These are phyloP conservation scores for Rhodomyrtus psidioides DNA, from an alignment of 441 rosid species.

Conservation along the genomic window DNA sequence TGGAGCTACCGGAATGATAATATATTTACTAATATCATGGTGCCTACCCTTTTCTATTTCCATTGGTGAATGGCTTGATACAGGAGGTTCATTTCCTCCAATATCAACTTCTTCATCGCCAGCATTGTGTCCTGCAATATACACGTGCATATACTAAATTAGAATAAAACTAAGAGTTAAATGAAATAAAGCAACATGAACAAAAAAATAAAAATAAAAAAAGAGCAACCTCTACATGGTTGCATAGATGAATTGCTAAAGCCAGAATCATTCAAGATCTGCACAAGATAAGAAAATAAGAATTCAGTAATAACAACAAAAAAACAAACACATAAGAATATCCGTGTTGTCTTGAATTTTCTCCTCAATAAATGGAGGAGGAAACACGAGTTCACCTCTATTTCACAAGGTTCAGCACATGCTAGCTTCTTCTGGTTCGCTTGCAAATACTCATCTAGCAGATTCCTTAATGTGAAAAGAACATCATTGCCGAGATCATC, in stretches of 20 bases:
- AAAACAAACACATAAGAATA: neutral
- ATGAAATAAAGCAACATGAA: neutral
- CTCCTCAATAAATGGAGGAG: neutral
- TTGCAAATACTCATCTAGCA: conserved; percentile 42
- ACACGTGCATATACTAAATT: neutral
- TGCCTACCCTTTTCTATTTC: conserved; percentile 37
- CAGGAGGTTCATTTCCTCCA: conserved; percentile 64
- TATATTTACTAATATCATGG: conserved; percentile 15
- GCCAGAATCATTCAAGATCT: conserved; percentile 50
- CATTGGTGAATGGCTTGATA: conserved; percentile 33
- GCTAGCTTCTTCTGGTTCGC: conserved; percentile 38
- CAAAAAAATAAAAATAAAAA: neutral
- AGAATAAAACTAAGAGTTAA: neutral
- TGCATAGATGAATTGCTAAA: conserved; percentile 55
- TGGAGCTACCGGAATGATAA: conserved; percentile 32
- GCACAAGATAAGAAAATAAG: conserved; percentile 7
- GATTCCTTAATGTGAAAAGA: conserved; percentile 38
- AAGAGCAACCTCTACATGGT: conserved; percentile 34
- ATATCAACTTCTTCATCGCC: conserved; percentile 59
- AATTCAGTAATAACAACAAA: neutral
- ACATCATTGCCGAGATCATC: conserved; percentile 61
- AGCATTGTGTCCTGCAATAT: conserved; percentile 33
- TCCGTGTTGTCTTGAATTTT: neutral
- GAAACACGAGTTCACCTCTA: conserved; percentile 34
- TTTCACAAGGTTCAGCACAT: conserved; percentile 53